Base-by-base conservation (phyloP, 1,139 yeast species). In the Candida anutae region DNA sequence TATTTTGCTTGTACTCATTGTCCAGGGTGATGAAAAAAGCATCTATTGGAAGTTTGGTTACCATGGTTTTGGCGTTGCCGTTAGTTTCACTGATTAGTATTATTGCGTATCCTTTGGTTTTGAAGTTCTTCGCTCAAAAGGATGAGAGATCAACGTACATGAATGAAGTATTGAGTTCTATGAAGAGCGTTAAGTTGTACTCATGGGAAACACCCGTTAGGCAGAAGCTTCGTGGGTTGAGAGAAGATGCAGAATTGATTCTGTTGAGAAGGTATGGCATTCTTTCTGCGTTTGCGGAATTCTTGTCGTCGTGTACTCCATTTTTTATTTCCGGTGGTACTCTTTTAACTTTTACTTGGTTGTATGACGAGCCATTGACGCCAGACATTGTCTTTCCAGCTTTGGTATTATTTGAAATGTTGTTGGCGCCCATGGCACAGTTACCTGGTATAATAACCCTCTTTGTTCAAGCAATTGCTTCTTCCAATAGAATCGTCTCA, bases 321-420 rank as follows among this genome's bases (percentile, higher is more conserved):
- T 49, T 48, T 28, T 38, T 41, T 25, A 32, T 49, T 9, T 45
- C 49, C 17, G 38, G 46, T 28, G 44, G 50, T 3, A 40, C 47
- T 5, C 48, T 42, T 28, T 32, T 40, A 3, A 31, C 43, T 3
- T 49, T 38, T 28, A 38, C 46, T 9, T 18, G 30, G 19, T 28
- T 45, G 13, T 31, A 38, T 29, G 42, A 47, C 10, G 31, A 29
- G 14, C 43, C 50, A 2, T 40, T 49, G 28, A 39, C 47, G 6
- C 53, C 55, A 2, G 40, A 46, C 5, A 40, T 48, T 16, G 39
- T 48, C 3, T 49, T 49, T 41, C 55, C 55, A n/a, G 49, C 53
- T 0, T 43, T 49, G 35, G 39, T 50, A 5, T 41, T 48, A 28
- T 47, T 49, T 29, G 46, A 48, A 30, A 40, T 50, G 27, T 47